Percentiles rank a stretch among this genome's conserved stretches.
Conservation (phyloP, 176 grass and related monocot genomes). For the Aegilops bicornis region DNA sequence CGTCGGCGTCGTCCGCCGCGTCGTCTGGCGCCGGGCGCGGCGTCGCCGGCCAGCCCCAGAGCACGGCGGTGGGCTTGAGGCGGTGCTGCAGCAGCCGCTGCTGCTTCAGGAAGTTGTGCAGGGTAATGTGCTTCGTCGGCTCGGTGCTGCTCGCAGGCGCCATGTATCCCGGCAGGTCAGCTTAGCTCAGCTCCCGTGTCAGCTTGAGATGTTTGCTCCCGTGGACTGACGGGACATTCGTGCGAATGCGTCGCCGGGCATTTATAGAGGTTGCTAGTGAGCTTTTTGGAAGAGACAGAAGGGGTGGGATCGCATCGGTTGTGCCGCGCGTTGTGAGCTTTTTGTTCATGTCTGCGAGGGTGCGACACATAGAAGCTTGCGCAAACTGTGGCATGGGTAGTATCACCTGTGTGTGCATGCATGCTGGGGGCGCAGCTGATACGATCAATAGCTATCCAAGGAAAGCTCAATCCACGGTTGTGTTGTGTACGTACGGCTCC, state of each 20-base stretch:
- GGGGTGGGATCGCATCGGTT: slow-evolving; percentile 18
- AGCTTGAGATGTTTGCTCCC: neutral
- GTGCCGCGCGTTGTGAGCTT: slow-evolving; percentile 31
- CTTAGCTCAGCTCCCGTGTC: neutral
- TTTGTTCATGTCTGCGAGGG: slow-evolving; percentile 38
- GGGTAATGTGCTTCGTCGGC: slow-evolving; percentile 17
- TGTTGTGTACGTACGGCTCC: neutral
- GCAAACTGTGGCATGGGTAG: slow-evolving; percentile 27
- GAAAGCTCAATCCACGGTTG: neutral
- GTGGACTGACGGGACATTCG: slow-evolving; percentile 14
- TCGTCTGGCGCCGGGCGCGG: neutral
- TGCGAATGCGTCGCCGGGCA: slow-evolving; percentile 12
- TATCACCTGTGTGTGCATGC: slow-evolving; percentile 31
- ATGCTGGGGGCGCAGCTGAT: neutral
- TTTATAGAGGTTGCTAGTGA: slow-evolving; percentile 26
- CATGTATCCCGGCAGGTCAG: neutral
- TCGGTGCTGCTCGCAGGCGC: slow-evolving; percentile 29
- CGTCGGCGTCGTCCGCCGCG: slow-evolving; percentile 33
- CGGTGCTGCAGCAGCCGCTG: slow-evolving; percentile 24
- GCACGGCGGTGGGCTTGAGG: slow-evolving; percentile 46
- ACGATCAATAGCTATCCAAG: neutral
- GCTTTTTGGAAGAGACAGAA: neutral
- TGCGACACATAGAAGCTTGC: slow-evolving; percentile 8
- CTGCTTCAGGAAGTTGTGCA: slow-evolving; percentile 42
- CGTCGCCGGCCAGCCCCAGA: slow-evolving; percentile 40